These are phyloP conservation scores for Metarhizium guizhouense DNA, from an alignment of 2,329 filamentous ascomycete species.

Conservation along the genomic window DNA sequence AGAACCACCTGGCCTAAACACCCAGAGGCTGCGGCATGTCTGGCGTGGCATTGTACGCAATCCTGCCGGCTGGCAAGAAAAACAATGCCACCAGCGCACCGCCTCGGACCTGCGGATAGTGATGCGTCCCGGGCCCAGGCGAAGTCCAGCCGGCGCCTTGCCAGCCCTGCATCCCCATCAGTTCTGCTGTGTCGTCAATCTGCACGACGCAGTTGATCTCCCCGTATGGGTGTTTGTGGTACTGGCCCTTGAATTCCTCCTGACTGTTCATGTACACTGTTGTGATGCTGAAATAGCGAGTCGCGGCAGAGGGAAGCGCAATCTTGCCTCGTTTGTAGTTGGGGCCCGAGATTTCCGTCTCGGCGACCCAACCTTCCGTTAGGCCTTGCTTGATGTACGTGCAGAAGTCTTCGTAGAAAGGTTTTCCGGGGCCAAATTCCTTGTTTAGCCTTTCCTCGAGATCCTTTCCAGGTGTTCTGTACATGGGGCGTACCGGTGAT, in stretches of 20 bases:
- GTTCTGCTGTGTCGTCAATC: conserved; percentile 37
- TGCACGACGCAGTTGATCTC: conserved; percentile 48
- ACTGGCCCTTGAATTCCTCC: conserved; percentile 41
- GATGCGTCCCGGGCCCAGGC: conserved; percentile 45
- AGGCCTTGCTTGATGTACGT: conserved; percentile 28
- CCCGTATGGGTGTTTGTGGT: conserved; percentile 44
- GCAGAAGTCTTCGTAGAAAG: conserved; percentile 33
- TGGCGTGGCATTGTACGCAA: conserved; percentile 37
- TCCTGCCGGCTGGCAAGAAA: conserved; percentile 45
- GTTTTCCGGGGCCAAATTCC: conserved; percentile 32
- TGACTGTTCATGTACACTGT: conserved; percentile 47
- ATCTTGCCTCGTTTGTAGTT: conserved; percentile 40
- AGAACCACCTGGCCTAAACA: background rate
- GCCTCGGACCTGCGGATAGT: conserved; percentile 43
- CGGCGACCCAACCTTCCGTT: conserved; percentile 35
- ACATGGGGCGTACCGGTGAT: background rate
- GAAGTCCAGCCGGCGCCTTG: conserved; percentile 47
- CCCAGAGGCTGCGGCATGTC: conserved; percentile 29
- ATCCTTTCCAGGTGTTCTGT: conserved; percentile 34
- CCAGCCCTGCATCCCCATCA: conserved; percentile 49
- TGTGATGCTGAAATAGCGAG: conserved; percentile 45
- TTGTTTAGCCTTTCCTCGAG: conserved; percentile 34
- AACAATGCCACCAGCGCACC: conserved; percentile 44
- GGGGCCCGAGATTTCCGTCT: conserved; percentile 31
- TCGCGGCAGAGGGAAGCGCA: conserved; percentile 33